Base-by-base conservation (phyloP, 1,284 basidiomycete species). In the Trametes pubescens region DNA sequence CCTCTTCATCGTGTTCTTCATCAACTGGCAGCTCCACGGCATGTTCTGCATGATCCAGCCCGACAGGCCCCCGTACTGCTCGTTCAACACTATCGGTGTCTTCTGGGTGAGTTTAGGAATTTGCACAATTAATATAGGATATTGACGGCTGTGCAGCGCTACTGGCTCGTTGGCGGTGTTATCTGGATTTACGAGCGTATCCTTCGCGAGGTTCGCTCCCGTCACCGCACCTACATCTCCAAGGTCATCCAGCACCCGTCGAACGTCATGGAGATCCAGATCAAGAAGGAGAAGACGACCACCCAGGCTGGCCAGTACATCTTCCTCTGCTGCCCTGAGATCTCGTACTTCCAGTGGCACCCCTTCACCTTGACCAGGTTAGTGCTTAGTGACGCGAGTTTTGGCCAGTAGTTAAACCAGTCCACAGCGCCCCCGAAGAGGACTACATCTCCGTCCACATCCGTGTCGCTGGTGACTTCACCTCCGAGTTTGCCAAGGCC, bases 11-110 rank as follows among this genome's bases (percentile, higher is more conserved):
- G 74, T 93, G 66, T 95, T 95, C 84, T 97, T 97, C 82, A 84
- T 94, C 75, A 81, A 83, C 72, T 96, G 95, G 94, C 94, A 96
- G 77, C 81, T 96, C 40, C 95, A 96, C 74, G 94, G 95, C 59
- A 92, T 96, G 91, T 95, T 95, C 85, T 96, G 94, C 77, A 94
- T 93, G 92, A 93, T 94, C 78, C 80, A 94, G 79, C 94, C 94
- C n/a, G 93, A 96, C 77, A 82, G 91, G 58, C 84, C 91, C 0
- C 94, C 93, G 0, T 94, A 85, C 78, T 97, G 95, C 79, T 93
- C 90, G 5, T 90, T 77, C 77, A 91, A 90, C 74, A 86, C 80
- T n/a, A 89, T 95, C 69, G 95, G 94, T 70, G 93, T 95, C 65
- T 96, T 97, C 81, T 97, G 95, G 95, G 91, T 94, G 71, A 67